A percentile compares a stretch with the other conserved stretches of the same genome.
phyloP scores from a whole-genome alignment of 257 asterid species.

The Leonotis leonurus region DNA sequence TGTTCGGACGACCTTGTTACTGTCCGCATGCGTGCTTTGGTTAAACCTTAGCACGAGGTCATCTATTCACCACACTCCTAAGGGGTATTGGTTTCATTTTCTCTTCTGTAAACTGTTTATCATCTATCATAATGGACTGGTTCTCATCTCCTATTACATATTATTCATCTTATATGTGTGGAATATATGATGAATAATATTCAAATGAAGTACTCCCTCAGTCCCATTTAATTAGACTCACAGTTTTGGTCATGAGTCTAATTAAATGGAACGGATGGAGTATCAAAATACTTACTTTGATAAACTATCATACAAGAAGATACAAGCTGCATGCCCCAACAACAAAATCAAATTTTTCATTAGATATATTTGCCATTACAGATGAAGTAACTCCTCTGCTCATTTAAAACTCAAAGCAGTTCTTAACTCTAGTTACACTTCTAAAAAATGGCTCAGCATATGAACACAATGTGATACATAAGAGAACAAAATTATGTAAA shows the following conservation, averaged over 20 bases:
- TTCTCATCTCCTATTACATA: not conserved
- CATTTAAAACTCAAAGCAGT: conserved; percentile 22
- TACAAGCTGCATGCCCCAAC: not conserved
- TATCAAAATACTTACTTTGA: no score
- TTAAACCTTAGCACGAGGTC: not conserved
- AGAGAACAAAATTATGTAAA: not conserved
- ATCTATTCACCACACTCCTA: not conserved
- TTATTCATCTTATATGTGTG: not conserved
- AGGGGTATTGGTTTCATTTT: not conserved
- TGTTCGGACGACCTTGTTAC: no score
- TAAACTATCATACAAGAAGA: not conserved
- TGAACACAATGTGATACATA: not conserved
- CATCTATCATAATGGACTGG: not conserved
- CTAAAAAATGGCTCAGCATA: conserved; percentile 16
- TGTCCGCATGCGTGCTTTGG: not conserved
- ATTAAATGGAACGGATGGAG: no score
- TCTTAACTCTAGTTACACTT: not conserved
- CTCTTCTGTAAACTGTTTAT: not conserved
- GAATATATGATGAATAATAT: not conserved
- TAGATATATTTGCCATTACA: not conserved
- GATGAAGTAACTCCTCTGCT: not conserved
- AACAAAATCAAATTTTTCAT: not conserved
- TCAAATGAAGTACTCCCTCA: no score
- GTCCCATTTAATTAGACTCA: no score
- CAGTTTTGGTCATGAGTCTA: no score